Base-by-base conservation (phyloP, 2,329 filamentous ascomycete genomes). In the Fusarium anguioides region DNA sequence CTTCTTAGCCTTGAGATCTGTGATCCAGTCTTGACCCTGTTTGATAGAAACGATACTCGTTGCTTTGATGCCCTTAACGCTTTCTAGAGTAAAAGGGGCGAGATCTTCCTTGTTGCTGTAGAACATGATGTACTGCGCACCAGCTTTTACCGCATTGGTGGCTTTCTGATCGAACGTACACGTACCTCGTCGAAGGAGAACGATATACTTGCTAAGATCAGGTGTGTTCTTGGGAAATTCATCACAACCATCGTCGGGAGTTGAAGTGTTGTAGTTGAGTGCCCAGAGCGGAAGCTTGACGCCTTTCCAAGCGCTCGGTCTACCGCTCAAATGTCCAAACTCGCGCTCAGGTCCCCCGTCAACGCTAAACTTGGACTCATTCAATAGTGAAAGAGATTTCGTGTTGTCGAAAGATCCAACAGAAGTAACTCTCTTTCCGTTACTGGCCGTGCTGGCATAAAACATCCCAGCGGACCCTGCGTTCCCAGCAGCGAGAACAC, bases 111-210 rank as follows among this genome's bases (percentile, higher is more conserved):
- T 63, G 64, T 85, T 87, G 80, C 89, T 89, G 76, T 89, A 90
- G 69, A 88, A 79, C 66, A 91, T 76, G 52, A 91, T 75, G 65
- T 89, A 88, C 71, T 84, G 83, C 47, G 86, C 88, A 12, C 88
- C 88, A 46, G 81, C 81, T 8, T 79, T 81, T 4, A 78, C 82
- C 6, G 84, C 84, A 58, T 87, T 85, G 37, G 77, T 71, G 3
- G 82, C 82, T 78, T 90, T 89, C 14, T 80, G 69, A 4, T 79
- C 78, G 59, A 88, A 89, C 0, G 81, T 81, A 74, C 88, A 90
- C 10, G 77, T 82, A 46, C 87, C 87, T 23, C 87, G 83, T 44
- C 85, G 85, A 36, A 91, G 79, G 10, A 91, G 82, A 5, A 89
- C 87, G 35, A 91, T 83, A 47, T 84, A 79, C 23, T 79, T 79